A percentile compares a stretch with the other conserved stretches of the same genome.
These are phyloP conservation scores for Penicillium hordei DNA, from an alignment of 2,329 filamentous ascomycete species.

Conservation along the genomic window DNA sequence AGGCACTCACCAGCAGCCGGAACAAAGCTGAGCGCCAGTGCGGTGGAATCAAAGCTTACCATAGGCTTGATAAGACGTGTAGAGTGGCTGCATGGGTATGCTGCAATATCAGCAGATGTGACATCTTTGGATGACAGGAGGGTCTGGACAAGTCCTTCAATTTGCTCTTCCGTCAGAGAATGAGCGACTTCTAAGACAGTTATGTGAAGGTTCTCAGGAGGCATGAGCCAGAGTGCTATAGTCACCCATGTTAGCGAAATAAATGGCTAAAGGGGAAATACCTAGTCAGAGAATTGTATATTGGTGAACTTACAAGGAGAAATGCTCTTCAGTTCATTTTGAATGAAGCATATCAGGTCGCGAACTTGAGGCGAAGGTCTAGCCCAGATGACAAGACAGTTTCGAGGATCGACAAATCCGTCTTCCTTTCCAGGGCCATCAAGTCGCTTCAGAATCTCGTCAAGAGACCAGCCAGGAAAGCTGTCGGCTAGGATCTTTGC, in stretches of 20 bases:
- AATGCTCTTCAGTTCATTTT: slow-evolving; percentile 60
- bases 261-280: not conserved
- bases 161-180: slow-evolving; percentile 68
- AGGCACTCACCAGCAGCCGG: slow-evolving; percentile 67
- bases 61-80: slow-evolving; percentile 76
- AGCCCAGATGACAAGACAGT: slow-evolving; percentile 86
- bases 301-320: slow-evolving; percentile 63
- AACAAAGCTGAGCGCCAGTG: slow-evolving; percentile 80
- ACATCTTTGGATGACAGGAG: slow-evolving; percentile 40
- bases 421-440: slow-evolving; percentile 64
- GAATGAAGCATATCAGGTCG: slow-evolving; percentile 64
- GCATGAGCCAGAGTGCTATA: slow-evolving; percentile 81
- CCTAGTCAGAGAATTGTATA: not conserved
- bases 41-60: slow-evolving; percentile 78
- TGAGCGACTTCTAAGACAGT: slow-evolving; percentile 82
- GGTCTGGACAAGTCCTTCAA: slow-evolving; percentile 59
- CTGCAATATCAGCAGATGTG: slow-evolving; percentile 51
- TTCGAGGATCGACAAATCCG: slow-evolving; percentile 68
- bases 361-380: slow-evolving; percentile 70
- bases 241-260: not conserved
- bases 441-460: slow-evolving; percentile 69
- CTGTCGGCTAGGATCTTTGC: slow-evolving; percentile 64
- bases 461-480: slow-evolving; percentile 69
- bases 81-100: slow-evolving; percentile 65
- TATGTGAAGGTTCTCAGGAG: slow-evolving; percentile 72